Evolutionary conservation across 768 basidiomycete species (phyloP).

Genomic region (Russula sp.): DNA sequence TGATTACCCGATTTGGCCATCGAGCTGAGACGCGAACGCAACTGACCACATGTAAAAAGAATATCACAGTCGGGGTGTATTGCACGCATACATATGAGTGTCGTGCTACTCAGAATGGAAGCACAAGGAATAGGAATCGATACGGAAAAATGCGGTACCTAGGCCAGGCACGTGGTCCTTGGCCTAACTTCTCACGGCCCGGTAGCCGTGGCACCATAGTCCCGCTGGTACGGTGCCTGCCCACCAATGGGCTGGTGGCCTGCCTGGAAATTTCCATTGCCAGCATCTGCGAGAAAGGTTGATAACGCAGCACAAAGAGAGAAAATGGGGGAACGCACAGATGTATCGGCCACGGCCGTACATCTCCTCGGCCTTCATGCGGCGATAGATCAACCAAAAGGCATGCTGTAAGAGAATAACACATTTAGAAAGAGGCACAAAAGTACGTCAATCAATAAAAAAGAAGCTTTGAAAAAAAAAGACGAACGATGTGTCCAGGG

Average conservation of each 20-base stretch:
- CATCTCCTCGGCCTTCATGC: conserved; percentile 79
- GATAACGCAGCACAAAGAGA: background rate
- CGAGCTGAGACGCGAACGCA: too few relatives aligned
- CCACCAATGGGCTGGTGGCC: background rate
- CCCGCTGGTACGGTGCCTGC: conserved; percentile 5
- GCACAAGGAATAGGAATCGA: too few relatives aligned
- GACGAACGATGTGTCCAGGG: conserved; percentile 49
- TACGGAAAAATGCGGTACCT: too few relatives aligned
- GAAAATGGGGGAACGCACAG: conserved; percentile 43
- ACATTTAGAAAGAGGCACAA: too few relatives aligned
- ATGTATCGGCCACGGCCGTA: conserved; percentile 72
- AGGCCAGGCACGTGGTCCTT: too few relatives aligned
- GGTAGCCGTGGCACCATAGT: conserved; percentile 2
- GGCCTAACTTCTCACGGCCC: background rate
- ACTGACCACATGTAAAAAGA: too few relatives aligned
- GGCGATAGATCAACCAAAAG: conserved; percentile 87
- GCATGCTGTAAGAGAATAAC: conserved; percentile 44
- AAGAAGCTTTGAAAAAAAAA: background rate
- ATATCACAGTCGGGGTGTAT: too few relatives aligned
- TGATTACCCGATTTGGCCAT: background rate
- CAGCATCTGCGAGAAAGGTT: conserved; percentile 24
- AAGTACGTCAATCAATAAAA: background rate
- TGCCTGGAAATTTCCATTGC: conserved; percentile 25
- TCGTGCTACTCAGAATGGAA: too few relatives aligned
- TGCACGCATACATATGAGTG: too few relatives aligned